Conservation (phyloP, 73 alveolate genomes). For the Diophrys appendiculata region DNA sequence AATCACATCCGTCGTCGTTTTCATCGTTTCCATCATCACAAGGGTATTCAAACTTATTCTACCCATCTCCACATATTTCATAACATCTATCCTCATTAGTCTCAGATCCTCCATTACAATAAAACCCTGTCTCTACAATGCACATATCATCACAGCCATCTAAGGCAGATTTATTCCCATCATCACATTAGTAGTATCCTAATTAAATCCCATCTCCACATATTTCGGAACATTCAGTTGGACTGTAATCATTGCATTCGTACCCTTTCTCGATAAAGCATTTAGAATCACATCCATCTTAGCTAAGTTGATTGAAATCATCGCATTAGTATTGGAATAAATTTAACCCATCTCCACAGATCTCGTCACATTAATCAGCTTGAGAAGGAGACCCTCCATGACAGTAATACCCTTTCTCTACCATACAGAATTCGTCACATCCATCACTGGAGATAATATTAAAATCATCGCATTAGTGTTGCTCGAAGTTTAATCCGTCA, state of each 20-base stretch:
- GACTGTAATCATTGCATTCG: not conserved
- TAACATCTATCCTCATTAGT: not conserved
- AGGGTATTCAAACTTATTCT: not conserved
- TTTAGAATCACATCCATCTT: not conserved
- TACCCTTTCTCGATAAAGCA: not conserved
- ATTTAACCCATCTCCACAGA: not conserved
- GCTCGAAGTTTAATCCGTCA: not conserved
- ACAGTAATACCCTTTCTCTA: not conserved
- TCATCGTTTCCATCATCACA: not conserved
- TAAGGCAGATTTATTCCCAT: not conserved
- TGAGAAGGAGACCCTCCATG: not conserved
- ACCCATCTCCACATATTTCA: not conserved
- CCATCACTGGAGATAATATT: not conserved
- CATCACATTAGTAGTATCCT: not conserved
- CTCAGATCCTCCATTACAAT: not conserved
- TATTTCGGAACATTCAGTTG: not conserved
- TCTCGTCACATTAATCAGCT: not conserved
- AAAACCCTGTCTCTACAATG: not conserved
- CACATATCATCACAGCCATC: not conserved
- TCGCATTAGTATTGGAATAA: not conserved
- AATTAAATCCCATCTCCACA: not conserved
- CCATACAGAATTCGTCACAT: not conserved
- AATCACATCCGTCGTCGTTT: not conserved
- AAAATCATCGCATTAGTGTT: not conserved
- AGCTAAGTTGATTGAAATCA: not conserved